A percentile compares a stretch with the other conserved stretches of the same genome.
Conservation (phyloP, 345 rosid species). For the Aquilaria yunnanensis region DNA sequence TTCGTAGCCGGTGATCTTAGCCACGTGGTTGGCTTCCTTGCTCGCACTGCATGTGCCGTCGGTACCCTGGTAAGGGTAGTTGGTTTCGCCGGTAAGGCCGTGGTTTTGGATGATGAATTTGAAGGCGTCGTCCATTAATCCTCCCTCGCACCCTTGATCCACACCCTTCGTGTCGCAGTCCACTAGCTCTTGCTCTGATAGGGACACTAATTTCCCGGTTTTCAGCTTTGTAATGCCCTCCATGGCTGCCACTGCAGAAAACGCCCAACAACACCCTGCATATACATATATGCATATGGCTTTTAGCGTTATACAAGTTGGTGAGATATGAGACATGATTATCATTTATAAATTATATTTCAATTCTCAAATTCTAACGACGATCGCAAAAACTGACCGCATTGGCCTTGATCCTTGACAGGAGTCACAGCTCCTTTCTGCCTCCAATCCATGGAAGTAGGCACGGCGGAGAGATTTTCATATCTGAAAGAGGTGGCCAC, state of each 20-base stretch:
- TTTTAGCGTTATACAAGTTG: too few relatives aligned
- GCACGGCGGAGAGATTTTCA: constrained; percentile 22
- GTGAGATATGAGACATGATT: too few relatives aligned
- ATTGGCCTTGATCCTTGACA: constrained; percentile 50
- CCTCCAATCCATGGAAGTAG: constrained; percentile 42
- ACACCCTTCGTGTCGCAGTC: constrained; percentile 31
- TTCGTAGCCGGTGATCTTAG: background rate
- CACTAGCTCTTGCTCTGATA: constrained; percentile 39
- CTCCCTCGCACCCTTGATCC: constrained; percentile 34
- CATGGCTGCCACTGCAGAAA: constrained; percentile 44
- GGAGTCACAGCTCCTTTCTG: constrained; percentile 47
- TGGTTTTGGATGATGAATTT: constrained; percentile 5
- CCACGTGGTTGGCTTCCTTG: too few relatives aligned
- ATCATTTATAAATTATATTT: too few relatives aligned
- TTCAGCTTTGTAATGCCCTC: constrained; percentile 31
- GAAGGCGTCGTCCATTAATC: constrained; percentile 9
- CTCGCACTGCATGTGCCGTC: background rate
- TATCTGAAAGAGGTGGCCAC: constrained; percentile 28
- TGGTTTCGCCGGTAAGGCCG: constrained; percentile 5
- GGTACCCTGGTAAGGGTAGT: constrained; percentile 8
- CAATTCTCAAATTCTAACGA: too few relatives aligned
- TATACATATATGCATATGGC: background rate
- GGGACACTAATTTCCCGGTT: constrained; percentile 24
- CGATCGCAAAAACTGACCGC: constrained; percentile 20
- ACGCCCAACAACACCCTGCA: constrained; percentile 47